Base-by-base conservation (phyloP, 148 eudicot species). In the Silene conica region DNA sequence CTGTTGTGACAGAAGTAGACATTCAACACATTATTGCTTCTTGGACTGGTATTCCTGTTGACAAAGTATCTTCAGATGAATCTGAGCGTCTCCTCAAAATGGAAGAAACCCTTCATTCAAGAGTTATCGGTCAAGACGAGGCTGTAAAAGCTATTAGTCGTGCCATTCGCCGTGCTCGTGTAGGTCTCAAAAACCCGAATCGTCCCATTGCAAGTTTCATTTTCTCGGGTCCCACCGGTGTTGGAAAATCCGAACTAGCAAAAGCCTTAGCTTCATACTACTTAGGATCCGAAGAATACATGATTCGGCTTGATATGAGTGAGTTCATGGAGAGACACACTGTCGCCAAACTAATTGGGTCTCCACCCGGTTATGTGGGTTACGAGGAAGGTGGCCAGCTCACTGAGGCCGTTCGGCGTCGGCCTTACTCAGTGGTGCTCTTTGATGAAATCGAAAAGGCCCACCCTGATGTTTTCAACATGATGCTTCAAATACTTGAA, bases 311-410 rank as follows among this genome's bases (percentile, higher is more conserved):
- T 13, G 96, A 90, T 72, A 88, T 92, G 96, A 90, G 91, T 61
- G 97, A 92, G 85, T 90, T 83, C 86, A 90, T 90, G 96, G 97
- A 92, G 77, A 80, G 93, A 54, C 96, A 92, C 77, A 90, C 93
- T 0, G 96, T 92, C 52, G 83, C 93, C 8, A 90, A 90, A 80
- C 93, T 92, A 65, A 92, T 92, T 21, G 96, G 97, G 4, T 88
- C 97, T 1, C 97, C 92, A 4, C 97, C 97, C 0, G 97, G 97
- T 0, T 92, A 92, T 26, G 92, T 89, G 18, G 97, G 92, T 41
- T 90, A 90, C 82, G 4, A 1, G 4, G 34, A 31, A 5, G 34
- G 34, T 31, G 34, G 34, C 34, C 34, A 31, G 34, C 34, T 31
- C 34, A 85, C 89, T 0, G 95, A 92, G 34, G 34, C 34, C 3